phyloP scores from a whole-genome alignment of 2,329 filamentous ascomycete genomes.

The Fusarium neocosmosporiellum region DNA sequence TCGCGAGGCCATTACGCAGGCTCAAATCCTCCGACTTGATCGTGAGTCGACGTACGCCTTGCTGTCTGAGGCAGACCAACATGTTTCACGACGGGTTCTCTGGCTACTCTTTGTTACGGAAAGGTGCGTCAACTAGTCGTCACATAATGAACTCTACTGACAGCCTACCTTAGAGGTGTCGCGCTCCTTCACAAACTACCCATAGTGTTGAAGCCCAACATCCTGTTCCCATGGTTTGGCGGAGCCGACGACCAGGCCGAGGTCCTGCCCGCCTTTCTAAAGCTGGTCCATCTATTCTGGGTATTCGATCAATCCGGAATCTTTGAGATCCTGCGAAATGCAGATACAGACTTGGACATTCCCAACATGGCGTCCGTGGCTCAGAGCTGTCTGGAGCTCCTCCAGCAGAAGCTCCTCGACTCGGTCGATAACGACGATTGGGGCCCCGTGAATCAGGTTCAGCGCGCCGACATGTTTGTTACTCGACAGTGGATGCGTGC shows the following conservation, averaged over 20 bases:
- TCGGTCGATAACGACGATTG: conserved; percentile 51
- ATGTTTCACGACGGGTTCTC: conserved; percentile 57
- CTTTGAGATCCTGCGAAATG: conserved; percentile 58
- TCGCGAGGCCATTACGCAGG: conserved; percentile 62
- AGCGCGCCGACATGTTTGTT: conserved; percentile 61
- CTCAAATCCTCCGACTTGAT: conserved; percentile 61
- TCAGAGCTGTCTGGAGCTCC: conserved; percentile 49
- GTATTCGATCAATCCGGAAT: conserved; percentile 61
- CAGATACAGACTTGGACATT: conserved; percentile 48
- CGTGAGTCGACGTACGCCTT: conserved; percentile 54
- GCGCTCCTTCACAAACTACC: conserved; percentile 63
- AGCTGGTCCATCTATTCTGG: conserved; percentile 61
- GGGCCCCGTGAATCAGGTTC: conserved; percentile 56
- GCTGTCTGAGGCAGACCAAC: conserved; percentile 53
- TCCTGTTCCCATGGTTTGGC: conserved; percentile 49
- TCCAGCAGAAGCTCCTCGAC: conserved; percentile 58
- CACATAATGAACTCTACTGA: conserved; percentile 10
- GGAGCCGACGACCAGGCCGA: conserved; percentile 54
- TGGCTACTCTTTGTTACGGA: conserved; percentile 64
- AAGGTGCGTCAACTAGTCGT: conserved; percentile 34
- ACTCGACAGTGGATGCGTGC: conserved; percentile 64
- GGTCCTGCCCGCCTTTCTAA: conserved; percentile 60
- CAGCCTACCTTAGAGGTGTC: conserved; percentile 52
- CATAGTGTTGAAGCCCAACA: conserved; percentile 55
- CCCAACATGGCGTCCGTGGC: conserved; percentile 46